Evolutionary conservation across 805 yeast genomes (phyloP).

Genomic region (Zygotorulaspora danielsina): DNA sequence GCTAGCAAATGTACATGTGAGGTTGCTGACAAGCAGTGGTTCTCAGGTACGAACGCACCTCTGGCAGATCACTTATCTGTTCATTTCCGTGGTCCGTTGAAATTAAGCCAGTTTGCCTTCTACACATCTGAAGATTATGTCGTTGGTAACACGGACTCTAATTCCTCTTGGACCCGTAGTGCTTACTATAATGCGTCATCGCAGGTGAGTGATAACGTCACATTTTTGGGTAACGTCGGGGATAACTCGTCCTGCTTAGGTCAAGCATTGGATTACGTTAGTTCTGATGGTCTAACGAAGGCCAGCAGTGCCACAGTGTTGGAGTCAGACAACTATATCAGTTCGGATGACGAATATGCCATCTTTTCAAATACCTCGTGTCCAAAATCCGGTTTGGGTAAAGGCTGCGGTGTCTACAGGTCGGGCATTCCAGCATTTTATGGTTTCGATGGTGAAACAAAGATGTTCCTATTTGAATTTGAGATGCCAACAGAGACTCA

Average conservation of each 20-base stretch:
- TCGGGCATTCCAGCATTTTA: constrained; percentile 69
- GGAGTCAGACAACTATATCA: constrained; percentile 44
- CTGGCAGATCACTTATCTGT: constrained; percentile 62
- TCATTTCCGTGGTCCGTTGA: constrained; percentile 73
- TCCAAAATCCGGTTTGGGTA: constrained; percentile 47
- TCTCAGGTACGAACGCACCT: constrained; percentile 61
- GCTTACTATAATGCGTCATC: constrained; percentile 51
- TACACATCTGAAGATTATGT: constrained; percentile 46
- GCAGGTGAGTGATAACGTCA: constrained; percentile 55
- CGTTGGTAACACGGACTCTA: constrained; percentile 27
- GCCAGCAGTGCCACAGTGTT: constrained; percentile 49
- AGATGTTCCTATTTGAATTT: constrained; percentile 71
- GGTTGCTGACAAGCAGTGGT: constrained; percentile 27
- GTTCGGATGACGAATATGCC: constrained; percentile 55
- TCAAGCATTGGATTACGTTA: constrained; percentile 60
- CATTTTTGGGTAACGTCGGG: constrained; percentile 65
- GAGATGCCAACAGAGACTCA: constrained; percentile 55
- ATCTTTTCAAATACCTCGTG: constrained; percentile 58
- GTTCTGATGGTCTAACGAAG: constrained; percentile 45
- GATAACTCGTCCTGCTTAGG: constrained; percentile 60
- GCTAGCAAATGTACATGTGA: constrained; percentile 31
- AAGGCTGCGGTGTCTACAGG: constrained; percentile 77
- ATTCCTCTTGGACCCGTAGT: constrained; percentile 52
- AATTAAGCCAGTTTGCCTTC: constrained; percentile 55
- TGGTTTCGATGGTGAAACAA: constrained; percentile 62